A percentile compares a stretch with the other conserved stretches of the same genome.
Evolutionary conservation across 768 basidiomycete species (phyloP).

Genomic region (Psilocybe tampanensis): DNA sequence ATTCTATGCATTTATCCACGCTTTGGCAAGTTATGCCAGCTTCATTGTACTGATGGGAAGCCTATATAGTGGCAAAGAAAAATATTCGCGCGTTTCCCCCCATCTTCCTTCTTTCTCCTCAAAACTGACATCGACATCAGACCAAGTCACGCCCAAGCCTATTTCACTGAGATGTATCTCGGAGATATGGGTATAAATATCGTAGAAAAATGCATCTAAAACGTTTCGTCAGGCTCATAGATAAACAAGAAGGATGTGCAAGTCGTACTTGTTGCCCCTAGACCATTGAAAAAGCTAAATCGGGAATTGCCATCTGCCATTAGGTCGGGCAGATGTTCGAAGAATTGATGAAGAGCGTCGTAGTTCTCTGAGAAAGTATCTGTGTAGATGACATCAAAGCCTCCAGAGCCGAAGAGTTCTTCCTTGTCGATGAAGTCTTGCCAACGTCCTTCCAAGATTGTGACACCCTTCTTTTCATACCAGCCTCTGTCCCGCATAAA

Average conservation of each 20-base stretch:
- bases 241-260: neutral
- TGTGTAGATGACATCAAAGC: conserved; percentile 88
- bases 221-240: conserved; percentile 7
- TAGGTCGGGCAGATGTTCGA: conserved; percentile 77
- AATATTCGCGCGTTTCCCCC: conserved; percentile 78
- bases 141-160: conserved; percentile 82
- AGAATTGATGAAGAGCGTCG: conserved; percentile 77
- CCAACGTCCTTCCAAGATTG: conserved; percentile 90
- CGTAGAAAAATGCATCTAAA: conserved; percentile 84
- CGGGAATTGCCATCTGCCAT: conserved; percentile 73
- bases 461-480: conserved; percentile 76
- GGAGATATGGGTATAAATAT: conserved; percentile 84
- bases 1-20: no score
- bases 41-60: conserved; percentile 54
- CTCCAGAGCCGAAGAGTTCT: conserved; percentile 61
- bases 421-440: conserved; percentile 77
- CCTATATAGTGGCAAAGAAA: conserved; percentile 74
- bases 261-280: conserved; percentile 86
- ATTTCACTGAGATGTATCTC: conserved; percentile 85
- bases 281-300: conserved; percentile 96
- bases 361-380: conserved; percentile 95
- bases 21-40: neutral
- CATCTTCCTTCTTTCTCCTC: conserved; percentile 63
- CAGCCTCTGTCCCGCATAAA: conserved; percentile 80
- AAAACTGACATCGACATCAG: conserved; percentile 66